Conservation (phyloP, 768 basidiomycete genomes). For the Saitozyma sp. region DNA sequence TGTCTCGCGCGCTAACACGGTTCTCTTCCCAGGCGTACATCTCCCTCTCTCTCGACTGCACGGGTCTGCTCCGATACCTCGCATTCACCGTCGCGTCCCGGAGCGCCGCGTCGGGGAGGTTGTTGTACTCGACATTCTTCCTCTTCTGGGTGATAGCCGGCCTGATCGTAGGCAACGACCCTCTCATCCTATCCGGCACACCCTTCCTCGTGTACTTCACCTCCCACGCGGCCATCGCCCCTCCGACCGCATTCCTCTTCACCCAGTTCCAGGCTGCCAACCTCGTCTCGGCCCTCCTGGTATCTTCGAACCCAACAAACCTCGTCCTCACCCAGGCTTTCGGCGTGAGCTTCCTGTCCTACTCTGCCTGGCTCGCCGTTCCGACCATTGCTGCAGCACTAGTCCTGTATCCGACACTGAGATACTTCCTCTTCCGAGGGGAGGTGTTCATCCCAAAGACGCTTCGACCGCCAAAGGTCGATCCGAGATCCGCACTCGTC, state of each 20-base stretch:
- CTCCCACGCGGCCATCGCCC: constrained; percentile 58
- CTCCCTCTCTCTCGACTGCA: constrained; percentile 84
- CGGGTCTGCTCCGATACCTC: constrained; percentile 79
- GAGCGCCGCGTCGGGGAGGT: constrained; percentile 62
- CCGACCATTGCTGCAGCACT: constrained; percentile 70
- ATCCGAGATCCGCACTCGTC: constrained; percentile 64
- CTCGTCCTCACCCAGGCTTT: constrained; percentile 89
- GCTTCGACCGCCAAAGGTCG: constrained; percentile 48
- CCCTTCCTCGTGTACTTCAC: constrained; percentile 89
- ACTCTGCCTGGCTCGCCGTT: constrained; percentile 78
- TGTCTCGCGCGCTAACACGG: too few species aligned
- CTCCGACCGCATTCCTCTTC: constrained; percentile 56
- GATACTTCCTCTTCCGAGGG: constrained; percentile 33
- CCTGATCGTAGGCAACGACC: constrained; percentile 86
- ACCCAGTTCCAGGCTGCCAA: constrained; percentile 69
- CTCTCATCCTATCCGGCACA: constrained; percentile 87
- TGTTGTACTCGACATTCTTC: constrained; percentile 78
- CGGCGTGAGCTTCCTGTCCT: constrained; percentile 69
- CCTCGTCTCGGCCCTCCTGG: constrained; percentile 64
- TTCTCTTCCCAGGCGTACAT: constrained; percentile 64
- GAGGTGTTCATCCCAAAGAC: constrained; percentile 31
- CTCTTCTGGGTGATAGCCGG: constrained; percentile 75
- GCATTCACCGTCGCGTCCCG: constrained; percentile 85
- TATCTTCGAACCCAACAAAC: constrained; percentile 91
- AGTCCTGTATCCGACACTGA: constrained; percentile 60